A percentile compares a stretch with the other conserved stretches of the same genome.
phyloP scores from a whole-genome alignment of 805 yeast genomes.

The Citeromyces matritensis region DNA sequence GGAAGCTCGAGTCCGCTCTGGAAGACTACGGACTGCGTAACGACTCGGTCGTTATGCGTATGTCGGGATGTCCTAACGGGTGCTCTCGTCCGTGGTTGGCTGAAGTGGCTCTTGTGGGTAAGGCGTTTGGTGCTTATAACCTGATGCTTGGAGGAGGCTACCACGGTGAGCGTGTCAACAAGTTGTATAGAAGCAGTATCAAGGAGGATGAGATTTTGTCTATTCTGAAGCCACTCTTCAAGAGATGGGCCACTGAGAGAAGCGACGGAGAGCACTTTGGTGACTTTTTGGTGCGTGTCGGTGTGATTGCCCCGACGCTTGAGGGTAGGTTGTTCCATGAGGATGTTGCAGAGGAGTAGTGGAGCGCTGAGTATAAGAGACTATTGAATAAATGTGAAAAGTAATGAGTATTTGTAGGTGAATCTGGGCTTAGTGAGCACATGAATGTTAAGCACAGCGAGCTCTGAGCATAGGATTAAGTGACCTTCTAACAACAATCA shows the following conservation, averaged over 20 bases:
- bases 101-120: conserved; percentile 90
- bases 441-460: too few species aligned
- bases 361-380: too few species aligned
- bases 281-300: conserved; percentile 77
- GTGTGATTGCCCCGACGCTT: conserved; percentile 75
- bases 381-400: conserved; percentile 8
- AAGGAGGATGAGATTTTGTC: conserved; percentile 79
- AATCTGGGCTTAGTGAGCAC: too few species aligned
- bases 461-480: too few species aligned
- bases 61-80: conserved; percentile 99
- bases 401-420: too few species aligned
- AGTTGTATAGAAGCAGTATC: conserved; percentile 74
- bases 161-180: conserved; percentile 84
- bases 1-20: conserved; percentile 71
- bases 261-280: conserved; percentile 89
- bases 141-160: conserved; percentile 93
- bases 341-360: conserved; percentile 73
- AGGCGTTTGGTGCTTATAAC: conserved; percentile 87
- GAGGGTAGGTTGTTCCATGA: conserved; percentile 95
- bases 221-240: conserved; percentile 72
- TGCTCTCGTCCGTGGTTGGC: conserved; percentile 99
- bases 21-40: conserved; percentile 91
- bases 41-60: conserved; percentile 90
- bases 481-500: too few species aligned
- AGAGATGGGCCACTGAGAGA: conserved; percentile 90